Percentiles rank a stretch among this genome's conserved stretches.
Evolutionary conservation across 768 basidiomycete species (phyloP).

Genomic region (Panellus pusillus): DNA sequence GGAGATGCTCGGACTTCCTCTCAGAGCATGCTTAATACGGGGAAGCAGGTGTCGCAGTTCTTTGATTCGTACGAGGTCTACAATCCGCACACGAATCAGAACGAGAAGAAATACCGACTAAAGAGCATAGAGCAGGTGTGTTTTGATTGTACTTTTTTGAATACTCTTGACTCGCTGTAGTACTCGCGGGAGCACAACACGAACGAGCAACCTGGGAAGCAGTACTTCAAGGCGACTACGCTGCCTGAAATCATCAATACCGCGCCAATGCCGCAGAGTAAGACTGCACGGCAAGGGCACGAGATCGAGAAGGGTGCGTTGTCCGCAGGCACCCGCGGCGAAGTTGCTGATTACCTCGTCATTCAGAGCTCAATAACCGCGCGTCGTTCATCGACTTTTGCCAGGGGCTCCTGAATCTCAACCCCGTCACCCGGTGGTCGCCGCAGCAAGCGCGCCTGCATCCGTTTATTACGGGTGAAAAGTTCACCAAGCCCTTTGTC

Average conservation of each 20-base stretch:
- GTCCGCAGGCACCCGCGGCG: not conserved
- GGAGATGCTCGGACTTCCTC: constrained; percentile 96
- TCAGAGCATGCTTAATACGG: constrained; percentile 89
- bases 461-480: constrained; percentile 98
- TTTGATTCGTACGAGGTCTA: constrained; percentile 75
- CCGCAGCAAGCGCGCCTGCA: constrained; percentile 95
- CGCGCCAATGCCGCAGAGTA: constrained; percentile 88
- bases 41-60: constrained; percentile 93
- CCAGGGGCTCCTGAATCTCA: constrained; percentile 88
- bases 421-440: constrained; percentile 95
- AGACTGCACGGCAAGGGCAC: constrained; percentile 69
- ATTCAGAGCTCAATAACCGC: constrained; percentile 86
- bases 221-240: constrained; percentile 95
- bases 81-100: constrained; percentile 65
- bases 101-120: constrained; percentile 81
- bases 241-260: constrained; percentile 95
- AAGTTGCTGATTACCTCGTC: not conserved
- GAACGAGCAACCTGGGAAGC: constrained; percentile 97
- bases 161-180: constrained; percentile 31
- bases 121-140: constrained; percentile 75
- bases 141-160: not conserved
- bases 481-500: constrained; percentile 83
- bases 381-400: constrained; percentile 98
- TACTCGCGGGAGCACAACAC: constrained; percentile 94
- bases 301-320: constrained; percentile 88